Conservation (phyloP, 257 asterid genomes). For the Verbena officinalis region DNA sequence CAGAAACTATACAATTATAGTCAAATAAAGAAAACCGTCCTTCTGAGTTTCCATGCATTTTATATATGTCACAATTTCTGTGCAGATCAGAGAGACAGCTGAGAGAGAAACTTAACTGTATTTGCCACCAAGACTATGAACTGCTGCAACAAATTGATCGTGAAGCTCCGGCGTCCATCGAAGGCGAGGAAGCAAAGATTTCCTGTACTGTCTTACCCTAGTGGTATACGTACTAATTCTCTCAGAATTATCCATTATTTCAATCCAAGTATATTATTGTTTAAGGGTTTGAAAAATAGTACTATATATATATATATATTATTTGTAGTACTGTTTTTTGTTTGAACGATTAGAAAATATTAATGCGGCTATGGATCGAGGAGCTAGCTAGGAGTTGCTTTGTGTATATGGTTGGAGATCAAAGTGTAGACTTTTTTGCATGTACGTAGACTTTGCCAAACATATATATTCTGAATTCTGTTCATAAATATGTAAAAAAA, state of each 20-base stretch:
- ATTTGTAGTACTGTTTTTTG: background rate
- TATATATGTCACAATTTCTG: no score
- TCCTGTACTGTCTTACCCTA: constrained; percentile 34
- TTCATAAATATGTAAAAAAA: no score
- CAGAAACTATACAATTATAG: no score
- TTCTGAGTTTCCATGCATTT: no score
- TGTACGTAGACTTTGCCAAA: constrained; percentile 28
- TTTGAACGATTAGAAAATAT: background rate
- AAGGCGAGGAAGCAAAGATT: constrained; percentile 44
- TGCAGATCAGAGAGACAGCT: background rate
- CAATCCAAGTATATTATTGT: background rate
- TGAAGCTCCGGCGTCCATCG: constrained; percentile 59
- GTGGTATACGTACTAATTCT: constrained; percentile 27
- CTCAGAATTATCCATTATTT: background rate
- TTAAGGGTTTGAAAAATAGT: background rate
- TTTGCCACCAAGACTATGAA: constrained; percentile 50
- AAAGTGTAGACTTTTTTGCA: constrained; percentile 36
- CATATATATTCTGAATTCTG: no score
- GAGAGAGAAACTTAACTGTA: constrained; percentile 27
- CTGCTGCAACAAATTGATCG: constrained; percentile 42
- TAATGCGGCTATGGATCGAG: constrained; percentile 20
- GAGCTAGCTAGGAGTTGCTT: constrained; percentile 23
- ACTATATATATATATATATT: background rate
- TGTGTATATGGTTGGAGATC: constrained; percentile 28
- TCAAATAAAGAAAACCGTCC: no score